Conservation (phyloP, 768 basidiomycete species). For the Arthromyces matolae region DNA sequence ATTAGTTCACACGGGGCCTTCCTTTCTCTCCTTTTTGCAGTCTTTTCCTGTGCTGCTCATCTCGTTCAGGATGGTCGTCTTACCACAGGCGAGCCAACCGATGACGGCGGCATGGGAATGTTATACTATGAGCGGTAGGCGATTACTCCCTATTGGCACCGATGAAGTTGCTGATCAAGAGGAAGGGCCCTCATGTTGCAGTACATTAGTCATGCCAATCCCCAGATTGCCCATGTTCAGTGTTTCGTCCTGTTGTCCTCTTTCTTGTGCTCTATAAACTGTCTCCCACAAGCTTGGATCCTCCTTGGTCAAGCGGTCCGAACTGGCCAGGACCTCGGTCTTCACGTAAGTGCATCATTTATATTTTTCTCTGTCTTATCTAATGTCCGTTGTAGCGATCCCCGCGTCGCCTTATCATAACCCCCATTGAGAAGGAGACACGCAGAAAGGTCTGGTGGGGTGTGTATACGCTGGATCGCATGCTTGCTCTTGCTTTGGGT, state of each 20-base stretch:
- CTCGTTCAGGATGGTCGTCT: constrained; percentile 74
- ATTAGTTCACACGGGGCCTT: constrained; percentile 69
- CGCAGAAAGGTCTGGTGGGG: constrained; percentile 93
- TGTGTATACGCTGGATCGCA: constrained; percentile 85
- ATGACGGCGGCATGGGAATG: constrained; percentile 88
- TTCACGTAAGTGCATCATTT: constrained; percentile 63
- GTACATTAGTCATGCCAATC: constrained; percentile 87
- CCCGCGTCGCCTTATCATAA: constrained; percentile 65
- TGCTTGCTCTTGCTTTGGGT: constrained; percentile 88
- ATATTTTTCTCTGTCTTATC: constrained; percentile 14
- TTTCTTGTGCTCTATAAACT: constrained; percentile 89
- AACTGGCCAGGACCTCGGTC: constrained; percentile 84
- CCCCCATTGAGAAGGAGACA: constrained; percentile 82
- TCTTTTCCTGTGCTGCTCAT: constrained; percentile 85
- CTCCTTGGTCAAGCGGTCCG: constrained; percentile 88
- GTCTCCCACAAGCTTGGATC: constrained; percentile 92
- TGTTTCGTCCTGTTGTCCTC: constrained; percentile 86
- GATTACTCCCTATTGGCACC: constrained; percentile 9
- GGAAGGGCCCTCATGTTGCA: constrained; percentile 82
- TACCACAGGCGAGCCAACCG: constrained; percentile 48
- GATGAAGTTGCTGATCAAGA: constrained; percentile 13
- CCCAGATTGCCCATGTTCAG: constrained; percentile 84
- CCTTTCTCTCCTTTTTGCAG: constrained; percentile 77
- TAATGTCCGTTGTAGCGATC: constrained; percentile 56
- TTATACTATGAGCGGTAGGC: constrained; percentile 82